Conservation (phyloP, 2,329 filamentous ascomycete genomes). For the Incumbomyces delicatus region DNA sequence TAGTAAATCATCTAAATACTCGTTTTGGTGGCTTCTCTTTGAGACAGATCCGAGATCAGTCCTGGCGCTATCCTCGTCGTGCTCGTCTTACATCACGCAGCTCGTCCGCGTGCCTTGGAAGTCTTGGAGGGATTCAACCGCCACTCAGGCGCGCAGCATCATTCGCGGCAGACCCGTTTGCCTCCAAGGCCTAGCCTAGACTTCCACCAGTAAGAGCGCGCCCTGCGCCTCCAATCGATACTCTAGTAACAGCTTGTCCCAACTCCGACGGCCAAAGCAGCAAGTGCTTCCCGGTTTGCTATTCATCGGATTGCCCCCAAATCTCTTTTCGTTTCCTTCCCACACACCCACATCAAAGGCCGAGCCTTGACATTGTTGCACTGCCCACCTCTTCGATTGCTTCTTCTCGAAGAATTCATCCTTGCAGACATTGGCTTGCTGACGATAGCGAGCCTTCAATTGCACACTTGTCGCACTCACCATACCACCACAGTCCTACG, state of each 20-base stretch:
- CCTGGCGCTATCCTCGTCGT: too few relatives aligned
- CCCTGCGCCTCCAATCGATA: conserved; percentile 9
- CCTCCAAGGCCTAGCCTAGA: not conserved
- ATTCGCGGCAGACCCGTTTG: not conserved
- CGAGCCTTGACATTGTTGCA: conserved; percentile 1
- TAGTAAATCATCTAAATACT: too few relatives aligned
- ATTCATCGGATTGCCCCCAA: conserved; percentile 19
- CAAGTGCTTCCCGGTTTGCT: not conserved
- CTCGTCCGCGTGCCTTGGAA: not conserved
- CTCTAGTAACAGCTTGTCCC: conserved; percentile 1
- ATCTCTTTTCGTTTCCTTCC: not conserved
- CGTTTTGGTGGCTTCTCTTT: too few relatives aligned
- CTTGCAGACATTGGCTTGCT: conserved; percentile 3
- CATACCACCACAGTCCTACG: conserved; percentile 15
- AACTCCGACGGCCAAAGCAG: conserved; percentile 9
- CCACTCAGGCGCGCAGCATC: not conserved
- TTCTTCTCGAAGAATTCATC: conserved; percentile 1
- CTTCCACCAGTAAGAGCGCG: conserved; percentile 2
- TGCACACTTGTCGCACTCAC: not conserved
- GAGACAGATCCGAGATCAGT: too few relatives aligned
- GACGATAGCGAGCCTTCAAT: not conserved
- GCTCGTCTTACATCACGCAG: not conserved
- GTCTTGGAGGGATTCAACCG: not conserved
- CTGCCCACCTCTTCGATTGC: not conserved
- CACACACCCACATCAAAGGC: not conserved